Percentiles rank a stretch among this genome's conserved stretches.
Evolutionary conservation across 257 asterid genomes (phyloP).

Genomic region (Marsdenia floribunda): DNA sequence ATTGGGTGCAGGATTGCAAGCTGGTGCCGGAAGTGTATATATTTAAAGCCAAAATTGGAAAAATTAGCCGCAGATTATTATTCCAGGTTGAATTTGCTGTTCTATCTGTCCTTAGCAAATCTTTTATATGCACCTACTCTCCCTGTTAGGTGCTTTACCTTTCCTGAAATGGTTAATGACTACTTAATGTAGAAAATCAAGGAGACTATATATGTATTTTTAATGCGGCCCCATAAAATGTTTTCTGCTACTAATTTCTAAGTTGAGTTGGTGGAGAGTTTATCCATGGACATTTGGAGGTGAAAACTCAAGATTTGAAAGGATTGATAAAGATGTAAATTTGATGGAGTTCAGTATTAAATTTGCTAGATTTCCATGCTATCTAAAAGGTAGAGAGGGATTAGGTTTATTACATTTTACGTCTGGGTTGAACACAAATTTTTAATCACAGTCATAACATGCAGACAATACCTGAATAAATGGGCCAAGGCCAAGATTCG

Average conservation of each 20-base stretch:
- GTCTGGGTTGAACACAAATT: too few relatives aligned
- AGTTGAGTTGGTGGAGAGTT: not conserved
- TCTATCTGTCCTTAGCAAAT: not conserved
- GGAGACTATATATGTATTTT: not conserved
- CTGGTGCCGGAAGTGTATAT: slow-evolving; percentile 98
- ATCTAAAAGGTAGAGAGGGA: too few relatives aligned
- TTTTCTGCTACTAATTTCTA: not conserved
- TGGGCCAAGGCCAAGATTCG: too few relatives aligned
- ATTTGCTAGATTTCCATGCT: too few relatives aligned
- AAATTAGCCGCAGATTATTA: slow-evolving; percentile 81
- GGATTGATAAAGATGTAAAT: not conserved
- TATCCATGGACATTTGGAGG: not conserved
- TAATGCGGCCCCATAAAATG: not conserved
- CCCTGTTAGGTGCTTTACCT: not conserved
- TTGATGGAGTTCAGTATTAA: not conserved
- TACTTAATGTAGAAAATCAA: not conserved
- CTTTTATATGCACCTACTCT: not conserved
- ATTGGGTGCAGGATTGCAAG: slow-evolving; percentile 69
- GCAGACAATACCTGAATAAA: too few relatives aligned
- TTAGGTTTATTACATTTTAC: too few relatives aligned
- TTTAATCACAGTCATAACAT: too few relatives aligned
- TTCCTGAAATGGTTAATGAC: not conserved
- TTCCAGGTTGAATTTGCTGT: slow-evolving; percentile 55
- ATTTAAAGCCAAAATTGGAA: slow-evolving; percentile 86
- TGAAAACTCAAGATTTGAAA: not conserved